Evolutionary conservation across 805 yeast species (phyloP), one percentile per base, ranked within the genome.

Genomic region (Sugiyamaella marilandica): DNA sequence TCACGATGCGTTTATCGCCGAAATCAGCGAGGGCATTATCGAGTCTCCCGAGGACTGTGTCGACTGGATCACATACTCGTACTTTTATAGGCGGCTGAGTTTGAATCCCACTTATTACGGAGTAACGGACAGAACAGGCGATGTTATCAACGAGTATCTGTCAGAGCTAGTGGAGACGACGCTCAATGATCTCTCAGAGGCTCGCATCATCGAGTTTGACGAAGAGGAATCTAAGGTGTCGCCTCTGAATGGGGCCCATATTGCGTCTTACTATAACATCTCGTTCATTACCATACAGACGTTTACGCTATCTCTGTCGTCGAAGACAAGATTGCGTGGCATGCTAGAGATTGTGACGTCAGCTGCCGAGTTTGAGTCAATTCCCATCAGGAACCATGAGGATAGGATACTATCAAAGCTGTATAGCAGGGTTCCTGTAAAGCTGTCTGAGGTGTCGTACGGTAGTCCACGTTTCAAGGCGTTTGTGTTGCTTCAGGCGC

Each of bases 101-200:
- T 75, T 79, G 34, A 94, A 94, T 65, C 97, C 99, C 2, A 82
- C 94, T 54, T 94, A 79, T 65, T 94, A 94, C 64, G 96, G 90
- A n/a, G 78, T 88, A 7, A 73, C 73, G 39, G 87, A 84, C 55
- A 73, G 76, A 2, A 71, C 86, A 1, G 81, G 81, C 43, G 68
- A 77, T 31, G 95, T 95, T 0, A 66, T 92, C 5, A 88, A 95
- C 1, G 91, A 85, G 50, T 88, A 76, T 66, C 70, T 94, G 41
- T 90, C 97, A 0, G 97, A 90, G 45, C 64, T 89, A 10, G 85
- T 92, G 10, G 98, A 94, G 63, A 71, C 70, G 5, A 74, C 87
- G 0, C 62, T 92, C 56, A 75, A 74, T 32, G 95, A 87, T 18
- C 72, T 94, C 43, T 67, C 64, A 2, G 65, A 67, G 14, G 78